A percentile compares a stretch with the other conserved stretches of the same genome.
These are phyloP conservation scores for Dactylellina parvicollis DNA, from an alignment of 2,329 filamentous ascomycete species.

Conservation along the genomic window DNA sequence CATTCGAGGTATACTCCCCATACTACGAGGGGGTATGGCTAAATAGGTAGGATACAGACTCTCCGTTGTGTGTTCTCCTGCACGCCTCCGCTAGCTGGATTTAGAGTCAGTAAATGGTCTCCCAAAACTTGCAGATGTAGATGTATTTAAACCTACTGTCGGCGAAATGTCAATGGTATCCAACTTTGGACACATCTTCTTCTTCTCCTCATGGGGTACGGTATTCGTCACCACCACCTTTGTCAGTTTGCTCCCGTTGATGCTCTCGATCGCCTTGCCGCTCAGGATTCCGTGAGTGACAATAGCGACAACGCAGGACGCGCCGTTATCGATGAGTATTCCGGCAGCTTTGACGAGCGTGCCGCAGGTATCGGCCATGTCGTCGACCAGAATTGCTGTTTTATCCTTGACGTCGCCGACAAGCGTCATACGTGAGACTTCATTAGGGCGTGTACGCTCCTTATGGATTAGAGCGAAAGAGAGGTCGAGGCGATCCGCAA, in stretches of 20 bases:
- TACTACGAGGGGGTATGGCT: constrained; percentile 70
- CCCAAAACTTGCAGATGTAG: constrained; percentile 60
- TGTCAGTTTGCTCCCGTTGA: constrained; percentile 80
- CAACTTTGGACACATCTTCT: constrained; percentile 78
- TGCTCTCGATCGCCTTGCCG: constrained; percentile 84
- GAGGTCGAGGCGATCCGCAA: constrained; percentile 89
- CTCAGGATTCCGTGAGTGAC: constrained; percentile 94
- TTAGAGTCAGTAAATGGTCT: constrained; percentile 40
- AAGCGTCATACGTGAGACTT: constrained; percentile 93
- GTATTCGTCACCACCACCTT: constrained; percentile 92
- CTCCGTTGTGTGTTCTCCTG: constrained; percentile 74
- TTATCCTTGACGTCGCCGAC: constrained; percentile 92
- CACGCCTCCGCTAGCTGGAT: constrained; percentile 73
- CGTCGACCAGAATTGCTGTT: constrained; percentile 93
- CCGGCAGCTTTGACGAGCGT: constrained; percentile 88
- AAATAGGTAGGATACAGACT: constrained; percentile 74
- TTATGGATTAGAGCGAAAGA: constrained; percentile 97
- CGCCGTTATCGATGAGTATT: constrained; percentile 85
- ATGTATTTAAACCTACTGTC: constrained; percentile 64
- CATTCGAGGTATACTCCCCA: constrained; percentile 32
- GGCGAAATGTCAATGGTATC: constrained; percentile 92
- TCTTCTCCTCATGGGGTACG: constrained; percentile 82
- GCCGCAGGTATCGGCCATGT: constrained; percentile 97
- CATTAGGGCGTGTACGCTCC: constrained; percentile 88
- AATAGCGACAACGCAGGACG: constrained; percentile 88